A percentile compares a stretch with the other conserved stretches of the same genome.
Conservation (phyloP, 495 filamentous ascomycete genomes). For the Clohesyomyces aquaticus region DNA sequence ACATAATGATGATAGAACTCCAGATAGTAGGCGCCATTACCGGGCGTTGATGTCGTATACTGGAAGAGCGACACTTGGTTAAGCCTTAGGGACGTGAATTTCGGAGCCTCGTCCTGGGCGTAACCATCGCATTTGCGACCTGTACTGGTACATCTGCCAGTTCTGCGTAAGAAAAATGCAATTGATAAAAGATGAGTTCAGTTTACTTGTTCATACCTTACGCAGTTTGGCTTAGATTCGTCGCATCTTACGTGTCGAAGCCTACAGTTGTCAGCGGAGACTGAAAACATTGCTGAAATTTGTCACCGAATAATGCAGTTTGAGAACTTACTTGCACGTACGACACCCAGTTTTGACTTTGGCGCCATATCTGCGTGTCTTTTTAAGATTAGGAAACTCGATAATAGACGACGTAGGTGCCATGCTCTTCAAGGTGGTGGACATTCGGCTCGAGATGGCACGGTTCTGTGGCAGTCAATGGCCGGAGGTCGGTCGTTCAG, state of each 20-base stretch:
- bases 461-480: background rate
- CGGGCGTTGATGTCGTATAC: background rate
- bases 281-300: too few species aligned
- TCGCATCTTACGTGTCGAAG: slow-evolving; percentile 62
- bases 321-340: slow-evolving; percentile 51
- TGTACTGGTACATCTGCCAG: slow-evolving; percentile 55
- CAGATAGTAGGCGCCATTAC: background rate
- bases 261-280: slow-evolving; percentile 23
- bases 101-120: slow-evolving; percentile 6
- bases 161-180: too few species aligned
- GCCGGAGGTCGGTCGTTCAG: background rate
- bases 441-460: background rate
- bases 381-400: slow-evolving; percentile 16
- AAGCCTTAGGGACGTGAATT: background rate
- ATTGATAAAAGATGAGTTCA: too few species aligned
- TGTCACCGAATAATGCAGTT: background rate
- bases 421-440: background rate
- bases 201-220: slow-evolving; percentile 41
- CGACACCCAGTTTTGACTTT: slow-evolving; percentile 54
- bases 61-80: background rate
- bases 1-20: background rate
- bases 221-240: slow-evolving; percentile 55
- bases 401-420: background rate
- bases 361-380: slow-evolving; percentile 17
- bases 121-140: slow-evolving; percentile 55